Evolutionary conservation across 495 filamentous ascomycete genomes (phyloP).

Genomic region (Trichoderma erinaceum): DNA sequence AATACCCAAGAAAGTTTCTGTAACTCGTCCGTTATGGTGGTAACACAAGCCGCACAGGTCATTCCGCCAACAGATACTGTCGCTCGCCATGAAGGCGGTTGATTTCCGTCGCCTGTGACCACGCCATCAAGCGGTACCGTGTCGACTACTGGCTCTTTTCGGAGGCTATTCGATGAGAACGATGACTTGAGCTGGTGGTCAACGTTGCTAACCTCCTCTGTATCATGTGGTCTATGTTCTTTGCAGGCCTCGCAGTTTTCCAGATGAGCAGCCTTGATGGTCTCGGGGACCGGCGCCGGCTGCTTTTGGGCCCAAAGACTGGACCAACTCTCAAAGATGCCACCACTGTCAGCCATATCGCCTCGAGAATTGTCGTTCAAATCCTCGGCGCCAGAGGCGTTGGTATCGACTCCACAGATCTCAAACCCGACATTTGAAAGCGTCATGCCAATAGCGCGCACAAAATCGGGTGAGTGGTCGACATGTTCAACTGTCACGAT

Average conservation of each 20-base stretch:
- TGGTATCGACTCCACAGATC: constrained; percentile 38
- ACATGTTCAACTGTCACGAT: constrained; percentile 40
- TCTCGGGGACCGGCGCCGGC: constrained; percentile 6
- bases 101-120: not conserved
- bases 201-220: not conserved
- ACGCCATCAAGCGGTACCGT: constrained; percentile 6
- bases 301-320: constrained; percentile 26
- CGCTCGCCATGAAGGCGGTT: constrained; percentile 38
- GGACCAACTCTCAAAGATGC: constrained; percentile 9
- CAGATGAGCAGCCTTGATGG: constrained; percentile 21
- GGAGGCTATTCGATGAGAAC: not conserved
- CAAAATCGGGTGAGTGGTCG: constrained; percentile 15
- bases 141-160: not conserved
- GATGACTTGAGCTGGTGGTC: constrained; percentile 18
- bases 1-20: constrained; percentile 57
- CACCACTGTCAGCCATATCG: not conserved
- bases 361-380: not conserved
- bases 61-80: constrained; percentile 73
- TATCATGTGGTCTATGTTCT: not conserved
- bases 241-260: constrained; percentile 20
- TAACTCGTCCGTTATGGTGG: constrained; percentile 57
- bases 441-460: constrained; percentile 33
- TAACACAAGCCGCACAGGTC: constrained; percentile 75
- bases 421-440: constrained; percentile 43
- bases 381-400: constrained; percentile 28